Conservation (phyloP, 2,329 filamentous ascomycete genomes). For the Fusarium sp. region DNA sequence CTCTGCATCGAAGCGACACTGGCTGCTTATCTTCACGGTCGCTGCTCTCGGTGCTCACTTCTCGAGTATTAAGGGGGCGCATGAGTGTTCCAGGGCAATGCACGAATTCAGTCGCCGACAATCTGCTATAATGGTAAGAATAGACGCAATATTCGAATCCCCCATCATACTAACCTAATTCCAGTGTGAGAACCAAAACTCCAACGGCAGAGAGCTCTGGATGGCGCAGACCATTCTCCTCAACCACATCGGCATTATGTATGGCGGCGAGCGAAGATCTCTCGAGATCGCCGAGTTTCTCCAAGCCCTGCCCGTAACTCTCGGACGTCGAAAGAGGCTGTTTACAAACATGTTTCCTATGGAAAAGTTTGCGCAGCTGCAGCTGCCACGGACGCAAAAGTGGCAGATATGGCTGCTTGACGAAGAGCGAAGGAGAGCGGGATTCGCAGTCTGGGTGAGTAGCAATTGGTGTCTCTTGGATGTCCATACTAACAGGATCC, state of each 20-base stretch:
- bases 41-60: slow-evolving; percentile 6
- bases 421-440: neutral
- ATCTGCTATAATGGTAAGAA: neutral
- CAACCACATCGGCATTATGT: slow-evolving; percentile 6
- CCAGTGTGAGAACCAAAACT: slow-evolving; percentile 6
- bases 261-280: slow-evolving; percentile 5
- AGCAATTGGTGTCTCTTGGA: too few species aligned
- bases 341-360: slow-evolving; percentile 15
- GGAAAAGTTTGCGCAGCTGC: slow-evolving; percentile 9
- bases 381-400: slow-evolving; percentile 2
- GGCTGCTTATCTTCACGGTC: slow-evolving; percentile 6
- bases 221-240: slow-evolving; percentile 4
- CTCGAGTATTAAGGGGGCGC: neutral
- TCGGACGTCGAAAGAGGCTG: neutral
- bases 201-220: slow-evolving; percentile 3
- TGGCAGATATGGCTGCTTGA: slow-evolving; percentile 10
- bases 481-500: neutral
- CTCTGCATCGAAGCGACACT: slow-evolving; percentile 1
- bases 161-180: neutral
- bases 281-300: slow-evolving; percentile 5
- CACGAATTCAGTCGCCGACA: slow-evolving; percentile 2
- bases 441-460: slow-evolving; percentile 11
- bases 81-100: slow-evolving; percentile 3
- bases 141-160: neutral
- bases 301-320: neutral